Percentiles rank a stretch among this genome's conserved stretches.
These are phyloP conservation scores for Bipolaris sorokiniana DNA, from an alignment of 2,329 filamentous ascomycete species.

Conservation along the genomic window DNA sequence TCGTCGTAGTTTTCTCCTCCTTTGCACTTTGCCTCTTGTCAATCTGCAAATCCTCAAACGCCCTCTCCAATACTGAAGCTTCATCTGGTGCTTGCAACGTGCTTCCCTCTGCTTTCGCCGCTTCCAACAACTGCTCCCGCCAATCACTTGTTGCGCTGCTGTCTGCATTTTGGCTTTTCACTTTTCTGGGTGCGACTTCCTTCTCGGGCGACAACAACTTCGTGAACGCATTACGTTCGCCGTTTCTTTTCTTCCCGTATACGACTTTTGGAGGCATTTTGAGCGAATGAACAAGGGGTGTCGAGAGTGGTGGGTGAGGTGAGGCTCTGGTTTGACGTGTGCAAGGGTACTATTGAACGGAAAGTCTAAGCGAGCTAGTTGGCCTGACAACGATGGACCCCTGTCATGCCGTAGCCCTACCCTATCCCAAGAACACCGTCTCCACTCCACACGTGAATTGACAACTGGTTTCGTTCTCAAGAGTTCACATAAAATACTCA, in stretches of 20 bases:
- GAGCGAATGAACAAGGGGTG: conserved; percentile 11
- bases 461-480: too few relatives aligned
- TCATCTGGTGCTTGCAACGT: conserved; percentile 5
- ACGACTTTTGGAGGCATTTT: conserved; percentile 34
- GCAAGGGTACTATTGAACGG: conserved; percentile 9
- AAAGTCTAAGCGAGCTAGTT: conserved; percentile 18
- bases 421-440: too few relatives aligned
- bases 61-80: conserved; percentile 11
- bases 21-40: conserved; percentile 10
- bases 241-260: conserved; percentile 33
- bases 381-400: conserved; percentile 1
- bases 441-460: too few relatives aligned
- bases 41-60: conserved; percentile 12
- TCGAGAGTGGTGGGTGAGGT: conserved; percentile 5
- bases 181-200: conserved; percentile 16
- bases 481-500: background rate
- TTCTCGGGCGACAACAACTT: conserved; percentile 40
- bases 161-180: conserved; percentile 1
- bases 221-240: conserved; percentile 34
- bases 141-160: conserved; percentile 8
- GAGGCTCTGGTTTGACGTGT: background rate
- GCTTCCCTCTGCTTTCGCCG: background rate
- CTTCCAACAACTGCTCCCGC: conserved; percentile 14
- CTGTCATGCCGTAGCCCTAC: background rate
- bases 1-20: conserved; percentile 4